A percentile compares a stretch with the other conserved stretches of the same genome.
These are phyloP conservation scores for Auriscalpium orientale DNA, from an alignment of 768 basidiomycete species.

Conservation along the genomic window DNA sequence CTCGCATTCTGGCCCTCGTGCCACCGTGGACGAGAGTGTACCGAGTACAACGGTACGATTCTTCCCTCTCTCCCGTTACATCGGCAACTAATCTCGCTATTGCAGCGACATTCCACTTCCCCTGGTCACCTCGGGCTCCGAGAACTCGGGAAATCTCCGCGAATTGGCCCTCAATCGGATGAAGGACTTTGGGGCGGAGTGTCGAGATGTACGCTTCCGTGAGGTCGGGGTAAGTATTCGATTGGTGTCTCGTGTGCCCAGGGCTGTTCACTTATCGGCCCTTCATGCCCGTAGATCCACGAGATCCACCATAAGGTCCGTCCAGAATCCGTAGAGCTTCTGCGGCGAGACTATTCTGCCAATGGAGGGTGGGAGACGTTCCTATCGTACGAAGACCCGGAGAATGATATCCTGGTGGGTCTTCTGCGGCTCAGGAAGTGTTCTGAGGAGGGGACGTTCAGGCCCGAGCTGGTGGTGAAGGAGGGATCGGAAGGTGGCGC, in stretches of 20 bases:
- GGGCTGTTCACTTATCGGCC: background rate
- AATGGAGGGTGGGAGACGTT: constrained; percentile 99
- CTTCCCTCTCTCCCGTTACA: background rate
- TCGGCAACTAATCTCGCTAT: background rate
- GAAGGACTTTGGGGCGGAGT: constrained; percentile 98
- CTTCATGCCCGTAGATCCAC: constrained; percentile 58
- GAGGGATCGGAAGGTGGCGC: constrained; percentile 70
- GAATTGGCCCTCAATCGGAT: constrained; percentile 94
- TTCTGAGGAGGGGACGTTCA: constrained; percentile 94
- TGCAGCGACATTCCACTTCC: constrained; percentile 92
- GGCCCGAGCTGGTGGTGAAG: constrained; percentile 74
- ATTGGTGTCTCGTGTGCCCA: constrained; percentile 2
- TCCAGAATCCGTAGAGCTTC: constrained; percentile 90
- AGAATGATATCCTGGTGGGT: constrained; percentile 92
- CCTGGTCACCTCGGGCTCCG: constrained; percentile 92
- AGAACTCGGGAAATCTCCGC: constrained; percentile 94
- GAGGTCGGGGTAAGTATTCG: constrained; percentile 82
- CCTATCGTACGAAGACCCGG: constrained; percentile 97
- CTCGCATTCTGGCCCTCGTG: constrained; percentile 89
- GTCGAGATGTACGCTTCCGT: constrained; percentile 93
- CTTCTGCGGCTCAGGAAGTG: constrained; percentile 89
- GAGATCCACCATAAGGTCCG: constrained; percentile 98
- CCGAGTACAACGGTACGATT: constrained; percentile 80
- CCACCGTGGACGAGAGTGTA: constrained; percentile 99
- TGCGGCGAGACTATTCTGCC: constrained; percentile 91